These are phyloP conservation scores for Cercospora nicotianae DNA, from an alignment of 2,329 filamentous ascomycete genomes.

Conservation along the genomic window DNA sequence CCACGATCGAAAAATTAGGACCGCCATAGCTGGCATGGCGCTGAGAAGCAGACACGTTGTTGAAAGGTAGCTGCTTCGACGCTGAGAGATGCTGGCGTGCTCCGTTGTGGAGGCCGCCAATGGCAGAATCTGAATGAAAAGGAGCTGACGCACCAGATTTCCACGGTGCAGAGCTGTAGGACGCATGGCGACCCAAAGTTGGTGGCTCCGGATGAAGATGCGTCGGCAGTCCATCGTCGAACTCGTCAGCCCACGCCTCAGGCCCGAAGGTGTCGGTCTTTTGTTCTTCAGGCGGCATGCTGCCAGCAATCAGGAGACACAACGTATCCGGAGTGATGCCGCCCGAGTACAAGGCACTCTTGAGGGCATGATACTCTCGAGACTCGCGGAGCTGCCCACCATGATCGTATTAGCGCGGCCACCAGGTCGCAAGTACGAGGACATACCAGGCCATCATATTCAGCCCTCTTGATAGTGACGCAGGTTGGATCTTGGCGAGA, in stretches of 20 bases:
- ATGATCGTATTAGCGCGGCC: slow-evolving; percentile 1
- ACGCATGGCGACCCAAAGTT: background rate
- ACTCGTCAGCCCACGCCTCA: slow-evolving; percentile 30
- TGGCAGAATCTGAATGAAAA: slow-evolving; percentile 21
- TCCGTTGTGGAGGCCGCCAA: slow-evolving; percentile 17
- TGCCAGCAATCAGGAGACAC: slow-evolving; percentile 46
- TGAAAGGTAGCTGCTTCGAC: slow-evolving; percentile 9
- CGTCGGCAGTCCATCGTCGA: slow-evolving; percentile 11
- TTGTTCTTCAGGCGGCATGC: slow-evolving; percentile 17
- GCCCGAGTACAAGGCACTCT: slow-evolving; percentile 51
- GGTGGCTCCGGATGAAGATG: slow-evolving; percentile 3
- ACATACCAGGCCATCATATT: slow-evolving; percentile 62
- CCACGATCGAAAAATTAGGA: slow-evolving; percentile 25
- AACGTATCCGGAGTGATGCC: slow-evolving; percentile 54
- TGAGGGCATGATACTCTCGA: slow-evolving; percentile 56
- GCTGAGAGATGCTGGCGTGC: background rate
- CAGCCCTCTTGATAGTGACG: slow-evolving; percentile 59
- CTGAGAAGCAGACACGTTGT: slow-evolving; percentile 13
- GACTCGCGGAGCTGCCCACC: slow-evolving; percentile 41
- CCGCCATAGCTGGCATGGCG: slow-evolving; percentile 28
- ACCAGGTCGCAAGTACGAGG: background rate
- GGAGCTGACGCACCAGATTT: slow-evolving; percentile 16
- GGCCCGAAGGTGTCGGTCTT: background rate
- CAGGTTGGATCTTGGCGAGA: slow-evolving; percentile 27
- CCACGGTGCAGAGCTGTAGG: slow-evolving; percentile 15